Base-by-base conservation (phyloP, 1,284 basidiomycete genomes). In the Trichosporon faecale region DNA sequence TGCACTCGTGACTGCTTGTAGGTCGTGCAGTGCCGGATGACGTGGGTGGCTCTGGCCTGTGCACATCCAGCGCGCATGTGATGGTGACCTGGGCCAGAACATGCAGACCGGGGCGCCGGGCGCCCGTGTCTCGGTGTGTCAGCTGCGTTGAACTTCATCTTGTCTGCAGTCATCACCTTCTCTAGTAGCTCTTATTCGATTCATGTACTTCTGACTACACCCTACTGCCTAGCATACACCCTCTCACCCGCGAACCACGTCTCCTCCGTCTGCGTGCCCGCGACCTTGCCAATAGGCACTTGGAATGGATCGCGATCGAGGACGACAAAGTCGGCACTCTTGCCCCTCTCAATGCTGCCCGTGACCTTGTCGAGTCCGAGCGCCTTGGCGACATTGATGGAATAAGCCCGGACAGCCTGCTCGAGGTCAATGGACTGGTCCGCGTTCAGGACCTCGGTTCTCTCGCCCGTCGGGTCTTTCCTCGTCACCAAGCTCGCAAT, bases 281-380 rank as follows among this genome's bases (percentile, higher is more conserved):
- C 66, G 25, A 67, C 37, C 57, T 67, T 67, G 4, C 29, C 66
- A 7, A 55, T 37, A 2, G 66, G 31, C 2, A 67, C 40, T 3
- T 0, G 8, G 66, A 44, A 67, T 18, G 66, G 66, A 40, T 67
- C 66, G 35, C 57, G 33, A 57, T 67, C 66, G 57, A 67, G 35
- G 25, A 67, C 55, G 25, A 61, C 66, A 46, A 67, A 67, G 37
- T 67, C 66, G 14, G 66, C 66, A 37, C 66, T 67, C 55, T 67
- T 67, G 9, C 66, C 66, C 23, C 35, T n/a, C 14, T 37, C 29
- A 21, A 67, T 23, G 31, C 35, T 44, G 16, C 66, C 66, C 8
- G 66, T 29, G 27, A 67, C 18, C 2, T 35, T 1, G 31, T 67
- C 66, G 8, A 67, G 44, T 27, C 66, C 66, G n/a, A 67, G 66